Evolutionary conservation across 352 stramenopile species (phyloP), one percentile per base, ranked within the genome.

Genomic region (Phytophthora litchii): DNA sequence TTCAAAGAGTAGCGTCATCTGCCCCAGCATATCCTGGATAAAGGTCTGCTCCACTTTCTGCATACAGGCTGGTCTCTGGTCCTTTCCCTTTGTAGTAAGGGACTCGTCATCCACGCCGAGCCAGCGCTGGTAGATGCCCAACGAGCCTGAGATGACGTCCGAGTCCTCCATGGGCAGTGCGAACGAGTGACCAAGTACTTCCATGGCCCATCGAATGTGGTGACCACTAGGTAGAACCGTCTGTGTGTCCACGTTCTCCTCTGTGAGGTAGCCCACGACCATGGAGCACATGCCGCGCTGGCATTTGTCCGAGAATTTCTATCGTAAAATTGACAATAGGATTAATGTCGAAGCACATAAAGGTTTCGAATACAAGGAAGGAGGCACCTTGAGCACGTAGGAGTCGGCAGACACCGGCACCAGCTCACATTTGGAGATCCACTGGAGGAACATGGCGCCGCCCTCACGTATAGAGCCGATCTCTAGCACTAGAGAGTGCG

Each of bases 251-350:
- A 77, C 70, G 6, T 60, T 60, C 14, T 89, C 78, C 8, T 82
- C 69, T 3, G 71, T 88, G 13, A 95, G 57, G 46, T 81, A 93
- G 23, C 41, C 65, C 32, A 94, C 78, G 12, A 94, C 74, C 78
- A 95, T 94, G 14, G 76, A 86, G 70, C 84, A 92, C 55, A 95
- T 80, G 27, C 83, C 85, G 11, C 83, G 80, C 62, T 95, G 86
- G 54, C 86, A 93, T 75, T 91, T 91, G 43, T 93, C 84, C 32
- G 86, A 86, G 76, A 95, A 95, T 82, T 89, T 92, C 83, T 92
- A 44, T 21, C 1, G 1, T 4, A 31, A 44, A 14, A 48, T 29
- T 36, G 9, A 41, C 16, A 53, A 42, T 19, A 48, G 34, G 5
- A 16, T 36, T 34, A 59, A 21, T 37, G 49, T 13, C 25, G 19